A percentile compares a stretch with the other conserved stretches of the same genome.
Evolutionary conservation across 1,139 yeast genomes (phyloP).

Genomic region (Pichia sp.): DNA sequence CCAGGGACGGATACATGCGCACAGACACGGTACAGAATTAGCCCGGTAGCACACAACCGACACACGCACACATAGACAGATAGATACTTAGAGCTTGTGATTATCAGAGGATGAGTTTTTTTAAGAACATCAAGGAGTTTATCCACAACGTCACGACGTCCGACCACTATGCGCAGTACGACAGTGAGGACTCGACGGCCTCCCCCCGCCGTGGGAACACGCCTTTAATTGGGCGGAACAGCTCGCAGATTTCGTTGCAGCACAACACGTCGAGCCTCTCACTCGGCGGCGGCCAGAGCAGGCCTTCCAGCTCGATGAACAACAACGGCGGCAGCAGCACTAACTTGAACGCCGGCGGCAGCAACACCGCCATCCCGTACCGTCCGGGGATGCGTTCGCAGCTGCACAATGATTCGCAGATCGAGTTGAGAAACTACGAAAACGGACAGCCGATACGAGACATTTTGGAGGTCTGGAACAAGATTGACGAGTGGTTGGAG

Average conservation of each 20-base stretch:
- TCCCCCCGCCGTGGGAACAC: conserved; percentile 5
- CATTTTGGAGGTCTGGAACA: conserved; percentile 65
- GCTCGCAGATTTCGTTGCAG: conserved; percentile 24
- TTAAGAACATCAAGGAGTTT: conserved; percentile 37
- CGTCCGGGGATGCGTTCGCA: conserved; percentile 39
- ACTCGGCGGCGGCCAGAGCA: conserved; percentile 22
- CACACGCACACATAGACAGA: background rate
- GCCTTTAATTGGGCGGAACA: conserved; percentile 6
- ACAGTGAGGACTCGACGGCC: conserved; percentile 5
- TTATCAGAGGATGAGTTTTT: conserved; percentile 23
- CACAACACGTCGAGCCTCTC: conserved; percentile 29
- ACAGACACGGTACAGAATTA: background rate
- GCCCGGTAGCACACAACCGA: background rate
- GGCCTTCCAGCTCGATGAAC: conserved; percentile 28
- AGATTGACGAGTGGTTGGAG: conserved; percentile 71
- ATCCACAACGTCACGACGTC: conserved; percentile 56
- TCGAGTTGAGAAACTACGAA: conserved; percentile 46
- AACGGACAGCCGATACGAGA: conserved; percentile 69
- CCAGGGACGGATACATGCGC: background rate
- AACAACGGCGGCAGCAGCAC: conserved; percentile 2
- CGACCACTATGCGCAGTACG: conserved; percentile 59
- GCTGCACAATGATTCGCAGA: conserved; percentile 37
- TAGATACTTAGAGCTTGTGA: too few relatives aligned
- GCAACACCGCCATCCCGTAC: conserved; percentile 30
- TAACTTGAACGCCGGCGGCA: background rate